Base-by-base conservation (phyloP, 768 basidiomycete species). In the Tulasnella sp. region DNA sequence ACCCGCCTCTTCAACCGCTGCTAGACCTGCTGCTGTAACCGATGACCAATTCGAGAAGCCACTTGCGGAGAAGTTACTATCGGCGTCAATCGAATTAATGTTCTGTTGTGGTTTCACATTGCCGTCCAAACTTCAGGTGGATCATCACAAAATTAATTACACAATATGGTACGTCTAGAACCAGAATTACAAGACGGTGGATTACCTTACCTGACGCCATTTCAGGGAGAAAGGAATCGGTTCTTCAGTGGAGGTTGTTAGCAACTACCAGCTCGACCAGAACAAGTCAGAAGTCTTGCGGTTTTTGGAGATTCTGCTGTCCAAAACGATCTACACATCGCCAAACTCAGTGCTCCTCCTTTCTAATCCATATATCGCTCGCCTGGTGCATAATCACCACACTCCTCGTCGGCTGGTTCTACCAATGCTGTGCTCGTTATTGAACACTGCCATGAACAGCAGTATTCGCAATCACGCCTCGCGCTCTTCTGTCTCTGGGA, bases 81-180 rank as follows among this genome's bases (percentile, higher is more conserved):
- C 77, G 66, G 83, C 84, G 61, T 74, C 90, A 9, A 80, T 90
- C 59, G 94, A 98, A 68, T 76, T 97, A 10, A 69, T 96, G 41
- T 98, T 95, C 70, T 92, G 91, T 68, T 94, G 90, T 65, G 92
- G 90, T 11, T 96, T 98, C 66, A 95, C 93, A 0, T 73, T 97
- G 8, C 89, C 95, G 8, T 78, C 78, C 27, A 81, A 80, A 69
- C 74, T 86, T 47, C 85, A 88, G 68, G 79, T 83, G 50, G 84
- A 87, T 67, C 84, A 85, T 65, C 81, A 88, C 69, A 86, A 88
- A 69, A 84, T 92, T 47, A 84, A 86, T 69, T 86, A 92, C 74
- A 76, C 87, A 23, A 94, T 94, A 56, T 95, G 91, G 90, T 90
- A 69, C 61, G 85, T 70, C n/a, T 9, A 10, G 3, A 30, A 61